These are phyloP conservation scores for Aspergillus sp. DNA, from an alignment of 2,329 filamentous ascomycete genomes.

Conservation along the genomic window DNA sequence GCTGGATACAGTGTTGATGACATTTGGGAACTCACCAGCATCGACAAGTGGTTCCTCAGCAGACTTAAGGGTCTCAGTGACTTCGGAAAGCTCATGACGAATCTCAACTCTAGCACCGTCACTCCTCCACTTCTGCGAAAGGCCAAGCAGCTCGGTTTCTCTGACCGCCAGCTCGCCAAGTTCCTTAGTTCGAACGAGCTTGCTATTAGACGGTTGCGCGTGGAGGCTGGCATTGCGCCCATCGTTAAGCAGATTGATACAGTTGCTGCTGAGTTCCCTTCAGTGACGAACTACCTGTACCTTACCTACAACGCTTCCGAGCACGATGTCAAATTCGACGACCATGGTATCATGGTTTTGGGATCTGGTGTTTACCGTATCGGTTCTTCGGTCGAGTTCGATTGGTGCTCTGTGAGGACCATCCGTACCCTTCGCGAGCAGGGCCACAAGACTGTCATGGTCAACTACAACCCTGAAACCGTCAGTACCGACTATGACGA, in stretches of 20 bases:
- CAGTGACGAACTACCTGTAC: conserved; percentile 93
- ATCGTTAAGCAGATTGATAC: conserved; percentile 99
- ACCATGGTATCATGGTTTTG: conserved; percentile 93
- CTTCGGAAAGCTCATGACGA: conserved; percentile 77
- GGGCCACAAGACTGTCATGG: conserved; percentile 93
- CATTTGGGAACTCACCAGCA: conserved; percentile 97
- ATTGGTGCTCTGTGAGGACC: conserved; percentile 96
- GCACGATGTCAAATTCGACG: conserved; percentile 79
- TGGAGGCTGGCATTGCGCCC: conserved; percentile 83
- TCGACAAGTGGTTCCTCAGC: conserved; percentile 97
- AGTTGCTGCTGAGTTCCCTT: conserved; percentile 93
- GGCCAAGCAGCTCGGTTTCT: conserved; percentile 93
- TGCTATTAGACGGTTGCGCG: conserved; percentile 76
- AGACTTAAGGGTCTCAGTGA: conserved; percentile 88
- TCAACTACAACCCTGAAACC: conserved; percentile 91
- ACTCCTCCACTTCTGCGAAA: conserved; percentile 68
- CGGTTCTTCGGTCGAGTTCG: conserved; percentile 96
- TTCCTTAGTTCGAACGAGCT: conserved; percentile 96
- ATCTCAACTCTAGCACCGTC: conserved; percentile 65
- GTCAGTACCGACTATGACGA: conserved; percentile 91
- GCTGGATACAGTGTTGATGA: conserved; percentile 90
- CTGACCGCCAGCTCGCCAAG: conserved; percentile 86
- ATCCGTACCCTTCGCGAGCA: conserved; percentile 84
- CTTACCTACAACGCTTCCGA: conserved; percentile 91
- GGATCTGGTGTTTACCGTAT: conserved; percentile 97